phyloP scores from a whole-genome alignment of 805 yeast genomes.

The Brettanomyces sp. region DNA sequence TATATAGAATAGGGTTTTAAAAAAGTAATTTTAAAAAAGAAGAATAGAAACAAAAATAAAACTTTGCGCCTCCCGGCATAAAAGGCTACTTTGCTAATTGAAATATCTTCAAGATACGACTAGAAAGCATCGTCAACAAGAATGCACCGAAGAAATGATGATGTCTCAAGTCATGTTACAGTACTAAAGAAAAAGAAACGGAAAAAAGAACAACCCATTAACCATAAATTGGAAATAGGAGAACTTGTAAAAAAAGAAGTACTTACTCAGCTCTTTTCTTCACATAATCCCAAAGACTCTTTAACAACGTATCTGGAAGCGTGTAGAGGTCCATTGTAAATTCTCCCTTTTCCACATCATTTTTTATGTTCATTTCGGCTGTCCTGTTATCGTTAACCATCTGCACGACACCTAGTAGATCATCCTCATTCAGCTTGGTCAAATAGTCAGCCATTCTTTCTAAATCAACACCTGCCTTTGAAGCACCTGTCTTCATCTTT shows the following conservation, averaged over 20 bases:
- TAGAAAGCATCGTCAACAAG: too few species aligned
- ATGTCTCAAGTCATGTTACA: not conserved
- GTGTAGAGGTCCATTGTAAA: constrained; percentile 94
- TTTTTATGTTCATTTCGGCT: constrained; percentile 89
- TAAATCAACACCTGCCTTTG: constrained; percentile 73
- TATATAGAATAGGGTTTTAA: too few species aligned
- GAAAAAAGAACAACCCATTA: not conserved
- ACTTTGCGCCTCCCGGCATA: too few species aligned
- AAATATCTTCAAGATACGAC: too few species aligned
- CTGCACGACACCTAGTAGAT: constrained; percentile 87
- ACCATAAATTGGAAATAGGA: not conserved
- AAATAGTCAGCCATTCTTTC: constrained; percentile 86
- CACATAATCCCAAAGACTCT: constrained; percentile 92
- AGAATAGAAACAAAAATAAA: too few species aligned
- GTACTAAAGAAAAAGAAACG: not conserved
- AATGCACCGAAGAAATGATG: too few species aligned
- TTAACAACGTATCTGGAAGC: constrained; percentile 80
- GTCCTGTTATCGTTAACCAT: constrained; percentile 96
- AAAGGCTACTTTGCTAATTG: too few species aligned
- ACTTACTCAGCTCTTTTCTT: constrained; percentile 43
- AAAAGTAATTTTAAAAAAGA: too few species aligned
- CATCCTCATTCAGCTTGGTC: constrained; percentile 85
- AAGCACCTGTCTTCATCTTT: constrained; percentile 46
- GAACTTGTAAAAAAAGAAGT: not conserved
- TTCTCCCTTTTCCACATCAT: constrained; percentile 94